Conservation (phyloP, 164 flowering plant genomes). For the Vitis rotundifolia region DNA sequence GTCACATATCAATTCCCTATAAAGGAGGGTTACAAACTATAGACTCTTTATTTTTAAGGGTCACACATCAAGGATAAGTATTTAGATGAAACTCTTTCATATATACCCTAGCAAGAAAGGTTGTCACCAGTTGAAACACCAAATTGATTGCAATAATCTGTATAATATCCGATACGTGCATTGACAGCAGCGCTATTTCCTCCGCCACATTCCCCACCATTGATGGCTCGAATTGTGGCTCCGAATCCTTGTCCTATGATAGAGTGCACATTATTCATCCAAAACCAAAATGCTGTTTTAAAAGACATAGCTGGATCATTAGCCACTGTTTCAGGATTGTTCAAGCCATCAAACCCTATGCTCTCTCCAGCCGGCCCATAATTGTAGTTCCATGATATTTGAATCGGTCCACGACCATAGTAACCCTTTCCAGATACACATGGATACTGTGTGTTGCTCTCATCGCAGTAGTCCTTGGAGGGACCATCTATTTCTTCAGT, state of each 20-base stretch:
- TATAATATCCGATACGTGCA: neutral
- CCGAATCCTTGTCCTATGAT: slow-evolving; percentile 10
- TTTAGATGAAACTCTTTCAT: too few species aligned
- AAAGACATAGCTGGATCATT: slow-evolving; percentile 3
- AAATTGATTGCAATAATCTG: slow-evolving; percentile 5
- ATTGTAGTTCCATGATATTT: slow-evolving; percentile 25
- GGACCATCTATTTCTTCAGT: too few species aligned
- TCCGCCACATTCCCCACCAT: slow-evolving; percentile 8
- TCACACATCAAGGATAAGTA: too few species aligned
- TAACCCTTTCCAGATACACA: too few species aligned
- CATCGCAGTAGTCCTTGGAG: too few species aligned
- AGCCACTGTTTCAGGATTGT: slow-evolving; percentile 15
- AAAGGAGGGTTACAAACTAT: too few species aligned
- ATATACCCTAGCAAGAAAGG: too few species aligned
- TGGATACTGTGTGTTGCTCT: too few species aligned
- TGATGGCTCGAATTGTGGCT: slow-evolving; percentile 10
- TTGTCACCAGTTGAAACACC: neutral
- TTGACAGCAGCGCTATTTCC: slow-evolving; percentile 2
- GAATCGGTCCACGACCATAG: slow-evolving; percentile 20
- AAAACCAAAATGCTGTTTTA: slow-evolving; percentile 15
- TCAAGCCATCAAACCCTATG: slow-evolving; percentile 17
- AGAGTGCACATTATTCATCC: slow-evolving; percentile 18
- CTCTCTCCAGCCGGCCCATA: slow-evolving; percentile 22
- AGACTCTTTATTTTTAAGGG: too few species aligned
- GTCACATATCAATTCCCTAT: too few species aligned